phyloP scores from a whole-genome alignment of 495 filamentous ascomycete genomes.

The Penicillium flavigenum region DNA sequence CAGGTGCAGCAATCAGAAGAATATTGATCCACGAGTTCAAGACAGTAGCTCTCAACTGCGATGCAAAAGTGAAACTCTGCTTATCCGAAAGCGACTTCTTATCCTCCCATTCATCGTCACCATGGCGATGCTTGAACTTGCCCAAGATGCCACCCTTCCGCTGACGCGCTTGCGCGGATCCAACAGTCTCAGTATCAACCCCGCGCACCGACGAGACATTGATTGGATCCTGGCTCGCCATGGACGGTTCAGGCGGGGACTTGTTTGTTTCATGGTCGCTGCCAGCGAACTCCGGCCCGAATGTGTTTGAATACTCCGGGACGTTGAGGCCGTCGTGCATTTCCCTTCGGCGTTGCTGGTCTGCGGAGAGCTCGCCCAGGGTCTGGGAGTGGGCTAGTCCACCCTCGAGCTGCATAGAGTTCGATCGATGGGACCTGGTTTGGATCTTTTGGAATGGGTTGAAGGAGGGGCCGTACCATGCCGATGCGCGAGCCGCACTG shows the following conservation, averaged over 20 bases:
- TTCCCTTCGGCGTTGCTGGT: slow-evolving; percentile 28
- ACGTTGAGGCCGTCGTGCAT: slow-evolving; percentile 31
- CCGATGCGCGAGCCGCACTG: slow-evolving; percentile 42
- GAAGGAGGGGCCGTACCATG: slow-evolving; percentile 48
- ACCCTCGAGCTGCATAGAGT: slow-evolving; percentile 38
- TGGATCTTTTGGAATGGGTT: slow-evolving; percentile 52
- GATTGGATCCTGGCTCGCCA: slow-evolving; percentile 39
- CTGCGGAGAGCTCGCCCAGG: slow-evolving; percentile 31
- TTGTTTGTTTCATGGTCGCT: slow-evolving; percentile 22
- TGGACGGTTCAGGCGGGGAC: slow-evolving; percentile 27
- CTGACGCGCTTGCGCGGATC: slow-evolving; percentile 26
- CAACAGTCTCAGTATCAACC: slow-evolving; percentile 12
- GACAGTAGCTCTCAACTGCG: slow-evolving; percentile 69
- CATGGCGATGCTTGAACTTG: slow-evolving; percentile 14
- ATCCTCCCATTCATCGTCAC: slow-evolving; percentile 12
- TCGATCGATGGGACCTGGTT: slow-evolving; percentile 22
- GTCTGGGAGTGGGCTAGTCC: slow-evolving; percentile 20
- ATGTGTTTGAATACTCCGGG: slow-evolving; percentile 30
- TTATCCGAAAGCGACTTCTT: slow-evolving; percentile 36
- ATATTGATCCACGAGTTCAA: slow-evolving; percentile 85
- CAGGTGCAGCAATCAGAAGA: slow-evolving; percentile 73
- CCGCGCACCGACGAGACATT: slow-evolving; percentile 30
- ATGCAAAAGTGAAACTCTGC: slow-evolving; percentile 62
- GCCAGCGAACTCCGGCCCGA: slow-evolving; percentile 31
- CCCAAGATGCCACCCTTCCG: slow-evolving; percentile 26